Conservation (phyloP, 352 stramenopile species). For the Stramenopiles sp. region DNA sequence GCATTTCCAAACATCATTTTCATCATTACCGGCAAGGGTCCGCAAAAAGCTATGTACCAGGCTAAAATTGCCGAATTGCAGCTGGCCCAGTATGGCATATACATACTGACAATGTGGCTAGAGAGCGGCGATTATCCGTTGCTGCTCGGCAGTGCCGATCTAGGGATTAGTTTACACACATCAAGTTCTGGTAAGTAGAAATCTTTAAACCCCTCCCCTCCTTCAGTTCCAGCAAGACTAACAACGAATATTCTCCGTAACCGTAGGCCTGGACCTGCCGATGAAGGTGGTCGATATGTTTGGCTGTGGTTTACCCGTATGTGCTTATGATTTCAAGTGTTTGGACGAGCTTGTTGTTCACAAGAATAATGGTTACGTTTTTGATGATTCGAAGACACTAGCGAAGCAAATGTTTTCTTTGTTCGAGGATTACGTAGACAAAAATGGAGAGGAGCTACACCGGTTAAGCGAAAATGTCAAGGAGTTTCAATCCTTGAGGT, state of each 20-base stretch:
- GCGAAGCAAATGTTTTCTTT: no score
- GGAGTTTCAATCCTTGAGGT: no score
- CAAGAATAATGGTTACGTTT: slow-evolving; percentile 42
- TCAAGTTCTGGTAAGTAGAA: slow-evolving; percentile 64
- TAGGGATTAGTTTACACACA: slow-evolving; percentile 95
- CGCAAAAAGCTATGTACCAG: slow-evolving; percentile 70
- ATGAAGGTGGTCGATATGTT: slow-evolving; percentile 99
- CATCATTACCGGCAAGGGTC: slow-evolving; percentile 92
- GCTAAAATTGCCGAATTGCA: slow-evolving; percentile 42
- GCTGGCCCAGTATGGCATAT: slow-evolving; percentile 37
- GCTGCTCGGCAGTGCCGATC: slow-evolving; percentile 72
- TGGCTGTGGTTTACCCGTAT: slow-evolving; percentile 84
- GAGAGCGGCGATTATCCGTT: slow-evolving; percentile 85
- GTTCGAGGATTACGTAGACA: no score
- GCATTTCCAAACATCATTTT: slow-evolving; percentile 41
- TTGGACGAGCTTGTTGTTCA: slow-evolving; percentile 89
- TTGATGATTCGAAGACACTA: no score
- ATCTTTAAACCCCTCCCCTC: slow-evolving; percentile 1
- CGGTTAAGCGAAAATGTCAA: no score
- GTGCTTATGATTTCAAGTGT: slow-evolving; percentile 78
- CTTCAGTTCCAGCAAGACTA: background rate
- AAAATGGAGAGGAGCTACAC: no score
- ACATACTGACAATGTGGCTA: slow-evolving; percentile 67
- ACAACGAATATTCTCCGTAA: background rate
- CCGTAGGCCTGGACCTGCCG: slow-evolving; percentile 67